These are phyloP conservation scores for Neofusicoccum laricinum DNA, from an alignment of 2,329 filamentous ascomycete genomes.

Conservation along the genomic window DNA sequence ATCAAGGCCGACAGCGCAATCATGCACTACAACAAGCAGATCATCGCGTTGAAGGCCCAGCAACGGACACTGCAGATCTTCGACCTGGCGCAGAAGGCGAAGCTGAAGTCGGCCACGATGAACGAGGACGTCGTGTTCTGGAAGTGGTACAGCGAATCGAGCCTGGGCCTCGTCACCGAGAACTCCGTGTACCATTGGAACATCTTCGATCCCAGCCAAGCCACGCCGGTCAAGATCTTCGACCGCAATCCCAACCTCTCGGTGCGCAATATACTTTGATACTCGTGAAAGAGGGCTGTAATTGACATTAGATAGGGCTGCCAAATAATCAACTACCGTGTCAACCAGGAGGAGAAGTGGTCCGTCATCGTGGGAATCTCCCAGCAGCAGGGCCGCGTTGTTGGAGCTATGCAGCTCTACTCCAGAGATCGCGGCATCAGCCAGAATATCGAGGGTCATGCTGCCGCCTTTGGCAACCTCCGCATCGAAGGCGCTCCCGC, in stretches of 20 bases:
- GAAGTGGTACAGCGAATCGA: conserved; percentile 96
- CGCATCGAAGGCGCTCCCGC: conserved; percentile 83
- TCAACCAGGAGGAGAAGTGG: conserved; percentile 95
- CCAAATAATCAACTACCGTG: conserved; percentile 99
- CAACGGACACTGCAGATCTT: conserved; percentile 96
- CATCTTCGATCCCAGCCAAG: conserved; percentile 80
- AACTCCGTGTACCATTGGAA: conserved; percentile 96
- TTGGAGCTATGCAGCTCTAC: conserved; percentile 95
- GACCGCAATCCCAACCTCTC: conserved; percentile 88
- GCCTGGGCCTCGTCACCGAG: conserved; percentile 86
- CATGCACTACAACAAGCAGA: conserved; percentile 96
- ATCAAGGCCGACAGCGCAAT: conserved; percentile 99
- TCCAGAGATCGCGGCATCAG: conserved; percentile 95
- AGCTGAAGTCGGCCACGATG: conserved; percentile 95
- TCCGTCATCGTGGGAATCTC: conserved; percentile 97
- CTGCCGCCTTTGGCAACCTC: conserved; percentile 87
- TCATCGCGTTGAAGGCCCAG: conserved; percentile 95
- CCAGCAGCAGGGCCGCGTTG: conserved; percentile 86
- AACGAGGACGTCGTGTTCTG: conserved; percentile 97
- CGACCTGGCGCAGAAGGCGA: conserved; percentile 86
- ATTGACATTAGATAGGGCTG: conserved; percentile 60
- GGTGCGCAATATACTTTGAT: conserved; percentile 51
- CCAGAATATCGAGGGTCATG: conserved; percentile 96
- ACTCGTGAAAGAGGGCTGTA: neutral
- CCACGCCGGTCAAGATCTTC: conserved; percentile 80